Percentiles rank a stretch among this genome's conserved stretches.
These are phyloP conservation scores for Zymoseptoria pseudotritici DNA, from an alignment of 2,329 filamentous ascomycete genomes.

Conservation along the genomic window DNA sequence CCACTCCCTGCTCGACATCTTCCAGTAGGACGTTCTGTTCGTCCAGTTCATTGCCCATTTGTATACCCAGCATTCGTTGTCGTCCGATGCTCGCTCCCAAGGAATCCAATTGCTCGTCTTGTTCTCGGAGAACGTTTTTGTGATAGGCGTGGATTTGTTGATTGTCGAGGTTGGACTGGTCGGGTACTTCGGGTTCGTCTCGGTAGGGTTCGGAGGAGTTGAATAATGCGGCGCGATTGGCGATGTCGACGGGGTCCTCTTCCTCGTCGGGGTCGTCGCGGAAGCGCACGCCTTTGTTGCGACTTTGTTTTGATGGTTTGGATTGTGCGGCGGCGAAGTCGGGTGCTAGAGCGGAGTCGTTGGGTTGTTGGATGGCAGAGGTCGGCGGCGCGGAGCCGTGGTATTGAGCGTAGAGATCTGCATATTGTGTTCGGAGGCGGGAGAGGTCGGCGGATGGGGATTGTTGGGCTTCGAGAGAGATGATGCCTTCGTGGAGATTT, in stretches of 20 bases:
- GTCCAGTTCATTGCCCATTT: constrained; percentile 93
- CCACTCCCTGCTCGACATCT: constrained; percentile 75
- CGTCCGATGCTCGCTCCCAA: constrained; percentile 80
- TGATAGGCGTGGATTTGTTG: constrained; percentile 84
- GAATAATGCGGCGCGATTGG: constrained; percentile 53
- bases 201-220: constrained; percentile 45
- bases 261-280: constrained; percentile 50
- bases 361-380: constrained; percentile 52
- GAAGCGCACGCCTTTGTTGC: constrained; percentile 60
- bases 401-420: constrained; percentile 74
- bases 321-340: constrained; percentile 58
- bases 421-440: constrained; percentile 64
- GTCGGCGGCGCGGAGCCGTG: constrained; percentile 51
- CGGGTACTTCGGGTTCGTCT: constrained; percentile 53
- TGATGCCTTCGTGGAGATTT: constrained; percentile 73
- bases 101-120: constrained; percentile 86
- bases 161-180: constrained; percentile 61
- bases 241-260: constrained; percentile 40
- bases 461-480: constrained; percentile 54
- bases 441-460: constrained; percentile 54
- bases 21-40: constrained; percentile 83
- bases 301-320: constrained; percentile 16
- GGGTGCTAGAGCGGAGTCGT: constrained; percentile 53
- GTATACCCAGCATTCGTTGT: constrained; percentile 86
- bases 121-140: constrained; percentile 69